Evolutionary conservation across 495 filamentous ascomycete genomes (phyloP).

Genomic region (Letharia lupina): DNA sequence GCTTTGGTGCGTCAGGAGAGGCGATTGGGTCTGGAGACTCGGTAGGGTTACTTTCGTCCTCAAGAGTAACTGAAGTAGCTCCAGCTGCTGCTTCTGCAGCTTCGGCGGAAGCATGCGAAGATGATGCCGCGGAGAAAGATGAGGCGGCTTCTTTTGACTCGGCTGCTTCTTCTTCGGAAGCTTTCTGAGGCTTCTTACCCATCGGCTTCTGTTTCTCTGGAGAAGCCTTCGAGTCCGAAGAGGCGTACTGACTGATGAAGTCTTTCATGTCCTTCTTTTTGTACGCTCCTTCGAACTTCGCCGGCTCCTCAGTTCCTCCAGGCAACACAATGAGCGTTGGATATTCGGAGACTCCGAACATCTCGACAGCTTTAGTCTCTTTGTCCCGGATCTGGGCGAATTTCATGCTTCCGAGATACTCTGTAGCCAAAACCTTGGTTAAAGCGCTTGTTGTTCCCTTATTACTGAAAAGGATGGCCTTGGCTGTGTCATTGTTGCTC

Average conservation of each 20-base stretch:
- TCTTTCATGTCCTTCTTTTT: conserved; percentile 75
- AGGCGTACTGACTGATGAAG: conserved; percentile 71
- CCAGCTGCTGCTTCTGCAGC: conserved; percentile 31
- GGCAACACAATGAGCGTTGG: conserved; percentile 78
- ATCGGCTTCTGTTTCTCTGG: conserved; percentile 33
- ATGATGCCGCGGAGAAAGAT: conserved; percentile 36
- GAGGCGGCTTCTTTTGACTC: conserved; percentile 25
- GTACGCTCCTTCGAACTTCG: conserved; percentile 75
- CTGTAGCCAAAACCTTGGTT: conserved; percentile 77
- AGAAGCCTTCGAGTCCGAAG: conserved; percentile 62
- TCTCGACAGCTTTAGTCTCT: conserved; percentile 59
- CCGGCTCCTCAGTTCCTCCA: conserved; percentile 54
- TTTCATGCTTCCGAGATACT: conserved; percentile 74
- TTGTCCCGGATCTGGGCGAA: conserved; percentile 84
- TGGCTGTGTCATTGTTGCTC: conserved; percentile 63
- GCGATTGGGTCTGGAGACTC: conserved; percentile 41
- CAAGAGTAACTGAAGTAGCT: conserved; percentile 35
- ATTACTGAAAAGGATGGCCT: conserved; percentile 89
- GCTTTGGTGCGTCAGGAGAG: conserved; percentile 37
- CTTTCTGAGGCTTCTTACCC: conserved; percentile 41
- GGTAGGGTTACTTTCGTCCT: conserved; percentile 36
- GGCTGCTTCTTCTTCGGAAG: conserved; percentile 11
- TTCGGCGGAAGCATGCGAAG: conserved; percentile 35
- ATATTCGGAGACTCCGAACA: conserved; percentile 68
- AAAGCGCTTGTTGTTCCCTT: conserved; percentile 82